These are phyloP conservation scores for Coemansia brasiliensis DNA, from an alignment of 192 early-diverging fungal genomes.

Conservation along the genomic window DNA sequence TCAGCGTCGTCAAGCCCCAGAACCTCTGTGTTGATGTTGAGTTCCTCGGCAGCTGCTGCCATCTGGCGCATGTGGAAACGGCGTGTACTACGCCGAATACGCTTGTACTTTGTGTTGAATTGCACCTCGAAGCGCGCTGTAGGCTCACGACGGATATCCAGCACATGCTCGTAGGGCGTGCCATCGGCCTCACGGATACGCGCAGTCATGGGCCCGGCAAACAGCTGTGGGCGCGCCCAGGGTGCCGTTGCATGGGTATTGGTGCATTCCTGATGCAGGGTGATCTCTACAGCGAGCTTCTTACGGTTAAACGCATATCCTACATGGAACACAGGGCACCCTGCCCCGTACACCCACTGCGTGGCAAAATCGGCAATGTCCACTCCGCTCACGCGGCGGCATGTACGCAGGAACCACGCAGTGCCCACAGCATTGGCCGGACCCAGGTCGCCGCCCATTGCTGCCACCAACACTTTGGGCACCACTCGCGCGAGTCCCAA, in stretches of 20 bases:
- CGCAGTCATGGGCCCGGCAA: conserved; percentile 67
- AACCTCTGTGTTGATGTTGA: conserved; percentile 48
- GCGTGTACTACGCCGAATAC: conserved; percentile 81
- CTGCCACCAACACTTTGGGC: conserved; percentile 73
- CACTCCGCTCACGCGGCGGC: conserved; percentile 83
- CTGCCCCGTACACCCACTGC: conserved; percentile 93
- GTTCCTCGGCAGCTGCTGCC: conserved; percentile 62
- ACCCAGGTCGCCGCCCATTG: conserved; percentile 67
- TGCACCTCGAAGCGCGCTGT: conserved; percentile 78
- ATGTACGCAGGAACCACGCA: conserved; percentile 72
- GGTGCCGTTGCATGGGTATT: conserved; percentile 54
- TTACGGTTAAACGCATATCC: conserved; percentile 88
- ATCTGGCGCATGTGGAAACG: conserved; percentile 72
- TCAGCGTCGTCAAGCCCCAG: conserved; percentile 52
- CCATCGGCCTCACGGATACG: conserved; percentile 83
- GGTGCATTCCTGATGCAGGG: conserved; percentile 71
- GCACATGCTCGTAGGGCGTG: conserved; percentile 79
- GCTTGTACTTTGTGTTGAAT: conserved; percentile 98
- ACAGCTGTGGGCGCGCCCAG: conserved; percentile 46
- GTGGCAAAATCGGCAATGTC: conserved; percentile 81
- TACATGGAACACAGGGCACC: conserved; percentile 85
- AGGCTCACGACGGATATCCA: conserved; percentile 61
- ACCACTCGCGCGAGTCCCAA: conserved; percentile 75
- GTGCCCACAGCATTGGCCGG: conserved; percentile 62
- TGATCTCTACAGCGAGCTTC: conserved; percentile 93